These are phyloP conservation scores for Quercus bicolor DNA, from an alignment of 306 rosid genomes.

Conservation along the genomic window DNA sequence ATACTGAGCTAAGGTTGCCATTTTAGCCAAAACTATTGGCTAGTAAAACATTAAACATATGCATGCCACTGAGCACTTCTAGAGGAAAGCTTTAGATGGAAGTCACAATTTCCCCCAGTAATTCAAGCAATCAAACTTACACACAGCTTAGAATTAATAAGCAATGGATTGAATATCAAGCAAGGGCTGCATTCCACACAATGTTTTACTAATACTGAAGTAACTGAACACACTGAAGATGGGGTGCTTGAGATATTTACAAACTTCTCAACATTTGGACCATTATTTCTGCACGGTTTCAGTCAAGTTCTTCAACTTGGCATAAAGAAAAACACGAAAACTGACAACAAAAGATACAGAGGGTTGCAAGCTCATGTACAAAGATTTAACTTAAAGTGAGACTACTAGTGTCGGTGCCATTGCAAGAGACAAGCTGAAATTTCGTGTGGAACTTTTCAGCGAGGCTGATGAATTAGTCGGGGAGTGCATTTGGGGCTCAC, in stretches of 20 bases:
- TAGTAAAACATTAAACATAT: neutral
- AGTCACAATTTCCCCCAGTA: neutral
- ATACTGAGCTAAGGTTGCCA: neutral
- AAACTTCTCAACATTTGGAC: neutral
- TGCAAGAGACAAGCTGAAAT: neutral
- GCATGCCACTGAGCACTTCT: neutral
- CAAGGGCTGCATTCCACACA: neutral
- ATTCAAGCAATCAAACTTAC: neutral
- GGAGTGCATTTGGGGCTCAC: conserved; percentile 37
- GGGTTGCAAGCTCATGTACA: conserved; percentile 24
- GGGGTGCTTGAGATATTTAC: neutral
- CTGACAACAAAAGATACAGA: neutral
- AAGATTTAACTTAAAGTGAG: neutral
- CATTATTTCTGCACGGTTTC: conserved; percentile 3
- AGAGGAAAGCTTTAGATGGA: neutral
- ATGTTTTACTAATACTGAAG: neutral
- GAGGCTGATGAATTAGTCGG: conserved; percentile 57
- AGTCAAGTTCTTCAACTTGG: neutral
- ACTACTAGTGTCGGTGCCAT: neutral
- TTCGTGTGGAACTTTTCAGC: conserved; percentile 14
- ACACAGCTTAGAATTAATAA: no score
- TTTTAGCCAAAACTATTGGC: neutral
- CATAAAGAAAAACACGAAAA: conserved; percentile 11
- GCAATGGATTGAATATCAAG: no score
- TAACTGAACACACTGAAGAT: neutral